Percentiles rank a stretch among this genome's conserved stretches.
These are phyloP conservation scores for Diplodia corticola DNA, from an alignment of 2,329 filamentous ascomycete species.

Conservation along the genomic window DNA sequence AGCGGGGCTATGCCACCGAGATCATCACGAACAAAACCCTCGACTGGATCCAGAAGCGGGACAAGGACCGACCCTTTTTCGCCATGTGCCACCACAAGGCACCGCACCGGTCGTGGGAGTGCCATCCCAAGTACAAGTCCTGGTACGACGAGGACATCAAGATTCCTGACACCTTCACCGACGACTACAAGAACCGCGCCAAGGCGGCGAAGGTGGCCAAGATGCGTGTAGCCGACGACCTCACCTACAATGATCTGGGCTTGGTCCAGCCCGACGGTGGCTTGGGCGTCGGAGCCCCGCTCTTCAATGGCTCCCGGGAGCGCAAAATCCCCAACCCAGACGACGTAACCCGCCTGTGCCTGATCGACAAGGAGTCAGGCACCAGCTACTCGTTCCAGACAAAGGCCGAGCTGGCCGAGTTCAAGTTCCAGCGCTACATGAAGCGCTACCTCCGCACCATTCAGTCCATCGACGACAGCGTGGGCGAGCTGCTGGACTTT, in stretches of 20 bases:
- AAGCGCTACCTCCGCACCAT: constrained; percentile 57
- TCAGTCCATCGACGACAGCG: constrained; percentile 55
- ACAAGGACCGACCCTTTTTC: constrained; percentile 49
- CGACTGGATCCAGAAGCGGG: constrained; percentile 42
- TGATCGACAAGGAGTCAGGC: constrained; percentile 52
- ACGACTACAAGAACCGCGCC: constrained; percentile 57
- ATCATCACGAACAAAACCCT: constrained; percentile 55
- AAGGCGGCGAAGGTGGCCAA: constrained; percentile 52
- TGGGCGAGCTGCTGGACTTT: constrained; percentile 52
- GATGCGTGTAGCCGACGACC: constrained; percentile 54
- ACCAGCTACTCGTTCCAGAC: constrained; percentile 49
- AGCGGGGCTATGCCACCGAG: constrained; percentile 52
- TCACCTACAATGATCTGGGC: constrained; percentile 54
- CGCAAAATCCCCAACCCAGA: constrained; percentile 44
- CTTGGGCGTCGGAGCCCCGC: constrained; percentile 39
- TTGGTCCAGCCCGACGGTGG: constrained; percentile 55
- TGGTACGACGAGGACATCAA: constrained; percentile 51
- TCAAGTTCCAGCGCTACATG: constrained; percentile 61
- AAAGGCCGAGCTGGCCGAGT: constrained; percentile 48
- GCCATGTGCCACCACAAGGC: constrained; percentile 61
- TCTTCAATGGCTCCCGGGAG: constrained; percentile 32
- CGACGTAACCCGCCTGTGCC: constrained; percentile 34
- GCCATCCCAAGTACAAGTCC: constrained; percentile 49
- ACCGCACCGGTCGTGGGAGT: constrained; percentile 56
- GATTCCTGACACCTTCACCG: constrained; percentile 54